These are phyloP conservation scores for Suhomyces bribrorum DNA, from an alignment of 1,139 yeast genomes.

Conservation along the genomic window DNA sequence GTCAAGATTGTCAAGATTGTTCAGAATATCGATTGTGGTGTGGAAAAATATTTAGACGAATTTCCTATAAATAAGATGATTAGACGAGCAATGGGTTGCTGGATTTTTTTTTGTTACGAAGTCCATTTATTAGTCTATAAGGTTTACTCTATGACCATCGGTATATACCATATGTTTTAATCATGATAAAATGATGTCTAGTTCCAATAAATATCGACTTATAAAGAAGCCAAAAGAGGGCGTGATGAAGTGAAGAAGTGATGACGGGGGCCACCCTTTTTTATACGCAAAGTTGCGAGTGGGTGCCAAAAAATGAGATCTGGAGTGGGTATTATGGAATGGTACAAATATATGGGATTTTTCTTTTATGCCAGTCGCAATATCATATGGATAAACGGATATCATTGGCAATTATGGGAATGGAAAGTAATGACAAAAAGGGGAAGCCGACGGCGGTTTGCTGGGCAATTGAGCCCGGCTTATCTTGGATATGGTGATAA, in stretches of 20 bases:
- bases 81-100: not conserved
- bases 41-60: not conserved
- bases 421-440: not conserved
- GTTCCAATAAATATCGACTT: not conserved
- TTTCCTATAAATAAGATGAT: too few species aligned
- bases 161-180: not conserved
- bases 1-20: too few species aligned
- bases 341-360: not conserved
- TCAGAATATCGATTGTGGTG: too few species aligned
- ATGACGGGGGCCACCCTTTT: too few species aligned
- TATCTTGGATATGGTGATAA: conserved; percentile 14
- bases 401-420: not conserved
- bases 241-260: not conserved
- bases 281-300: too few species aligned
- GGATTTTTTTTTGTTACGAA: not conserved
- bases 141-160: not conserved
- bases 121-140: not conserved
- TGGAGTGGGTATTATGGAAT: too few species aligned
- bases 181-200: not conserved
- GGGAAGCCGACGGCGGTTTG: too few species aligned
- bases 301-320: too few species aligned
- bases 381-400: not conserved
- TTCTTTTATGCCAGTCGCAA: not conserved
- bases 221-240: not conserved
- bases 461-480: too few species aligned